Evolutionary conservation across 1,284 basidiomycete genomes (phyloP).

Genomic region (Naganishia sp.): DNA sequence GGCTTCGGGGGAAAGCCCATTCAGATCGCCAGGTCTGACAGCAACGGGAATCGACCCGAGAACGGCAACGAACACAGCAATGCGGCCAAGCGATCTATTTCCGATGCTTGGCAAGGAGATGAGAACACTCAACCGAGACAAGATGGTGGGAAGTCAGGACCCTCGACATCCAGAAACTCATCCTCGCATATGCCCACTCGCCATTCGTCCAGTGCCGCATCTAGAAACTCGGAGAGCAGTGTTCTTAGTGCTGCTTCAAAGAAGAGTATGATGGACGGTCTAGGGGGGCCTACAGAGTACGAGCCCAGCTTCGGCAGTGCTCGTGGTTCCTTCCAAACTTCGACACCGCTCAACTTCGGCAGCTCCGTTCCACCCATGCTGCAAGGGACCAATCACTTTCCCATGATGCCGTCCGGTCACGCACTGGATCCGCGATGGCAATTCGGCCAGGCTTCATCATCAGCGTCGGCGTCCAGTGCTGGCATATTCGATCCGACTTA

Average conservation of each 20-base stretch:
- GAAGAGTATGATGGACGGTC: conserved; percentile 32
- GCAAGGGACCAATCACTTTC: neutral
- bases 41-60: conserved; percentile 15
- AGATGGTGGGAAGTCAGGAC: neutral
- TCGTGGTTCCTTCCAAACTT: conserved; percentile 15
- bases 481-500: conserved; percentile 23
- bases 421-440: conserved; percentile 19
- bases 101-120: conserved; percentile 32
- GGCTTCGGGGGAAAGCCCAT: conserved; percentile 3
- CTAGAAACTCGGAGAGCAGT: conserved; percentile 1
- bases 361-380: conserved; percentile 19
- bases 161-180: neutral
- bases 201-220: neutral
- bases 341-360: conserved; percentile 23
- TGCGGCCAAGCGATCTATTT: conserved; percentile 33
- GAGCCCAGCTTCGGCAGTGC: conserved; percentile 18
- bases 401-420: neutral
- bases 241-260: conserved; percentile 26
- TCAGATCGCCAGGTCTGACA: conserved; percentile 12
- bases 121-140: conserved; percentile 22
- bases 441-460: conserved; percentile 1
- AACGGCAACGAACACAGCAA: neutral
- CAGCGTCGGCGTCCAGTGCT: neutral
- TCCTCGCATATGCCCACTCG: neutral
- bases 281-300: conserved; percentile 29